Evolutionary conservation across 345 rosid species (phyloP), one percentile per base, ranked within the genome.

Genomic region (Camelina sativa): DNA sequence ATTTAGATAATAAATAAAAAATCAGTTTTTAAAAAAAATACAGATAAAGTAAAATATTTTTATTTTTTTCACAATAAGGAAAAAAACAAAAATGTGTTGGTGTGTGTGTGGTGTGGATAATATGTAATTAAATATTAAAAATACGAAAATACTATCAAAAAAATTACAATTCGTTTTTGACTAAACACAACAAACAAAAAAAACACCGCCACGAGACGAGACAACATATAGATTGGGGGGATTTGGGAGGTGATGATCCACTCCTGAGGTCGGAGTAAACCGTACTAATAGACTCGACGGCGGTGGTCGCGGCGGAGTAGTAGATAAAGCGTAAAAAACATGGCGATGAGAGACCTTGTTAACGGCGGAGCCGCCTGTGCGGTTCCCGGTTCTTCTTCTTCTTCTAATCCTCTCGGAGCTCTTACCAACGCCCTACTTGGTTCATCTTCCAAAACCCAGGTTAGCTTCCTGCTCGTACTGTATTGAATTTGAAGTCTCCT

Each of bases 261-360:
- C 35, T 37, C 69, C 6, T 6, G n/a, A 8, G 7, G 62, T 7
- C 66, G 54, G 65, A 76, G 19, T 47, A 65, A 35, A 25, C 48
- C 37, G 19, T 58, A 70, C 44, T 62, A 1, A 55, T 9, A 34
- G 2, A n/a, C 43, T 58, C 47, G 6, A 67, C 65, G 55, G 25
- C 60, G 67, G 20, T 30, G 65, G 16, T 69, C 56, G 4, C 71
- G 61, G 28, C 35, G 80, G 65, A 56, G 71, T 25, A 3, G 5
- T 32, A 6, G 15, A 68, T 19, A 53, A 28, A 8, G 6, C 52
- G 7, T 25, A 37, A 6, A n/a, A 69, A 35, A 43, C 53, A 95
- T 95, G 99, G 91, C 99, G 91, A 90, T 90, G 97, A 82, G 99
- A 59, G 99, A 95, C 65, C 84, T 95, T 6, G 96, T 89, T n/a